Base-by-base conservation (phyloP, 495 filamentous ascomycete genomes). In the Haplographium delicatum region DNA sequence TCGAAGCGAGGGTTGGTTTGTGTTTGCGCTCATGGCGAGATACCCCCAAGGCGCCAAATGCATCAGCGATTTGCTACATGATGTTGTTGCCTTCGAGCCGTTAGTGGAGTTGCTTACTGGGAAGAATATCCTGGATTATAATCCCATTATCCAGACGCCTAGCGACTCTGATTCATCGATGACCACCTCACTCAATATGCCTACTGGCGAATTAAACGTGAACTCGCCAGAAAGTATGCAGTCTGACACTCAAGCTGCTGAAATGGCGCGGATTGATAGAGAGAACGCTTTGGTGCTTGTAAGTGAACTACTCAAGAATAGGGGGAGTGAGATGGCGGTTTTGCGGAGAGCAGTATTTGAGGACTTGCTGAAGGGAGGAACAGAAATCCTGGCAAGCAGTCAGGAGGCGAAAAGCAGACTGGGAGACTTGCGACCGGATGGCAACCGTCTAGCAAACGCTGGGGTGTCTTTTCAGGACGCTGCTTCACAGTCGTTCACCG, bases 1-100 rank as follows among this genome's bases (percentile, higher is more conserved):
- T 13, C 73, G 82, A 7, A 81, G 81, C 51, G 86, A 93, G 62
- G 81, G 80, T 0, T 80, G 85, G 69, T 89, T 91, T 60, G 80
- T 82, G 3, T 68, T 91, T 13, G 86, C 86, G 2, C 67, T 91
- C 24, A 85, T 91, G 76, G 76, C 79, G 18, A 65, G 73, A 7
- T 62, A 64, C 4, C 22, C 44, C 1, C 65, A 72, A 9, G 83
- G 84, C 3, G 72, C 74, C 19, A 47, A 58, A 20, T 65, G 72
- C n/a, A 78, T 82, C 18, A 54, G 71, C 4, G 65, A 71, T 30
- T 66, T 72, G 18, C 54, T 86, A 23, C 61, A 73, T n/a, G 65
- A 72, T 6, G 63, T 71, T 16, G 72, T 72, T 4, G 68, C 76
- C 0, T 68, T 69, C 38, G 41, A 61, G 19, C 54, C 70, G 11